phyloP scores from a whole-genome alignment of 495 filamentous ascomycete genomes.

The Podospora appendiculata region DNA sequence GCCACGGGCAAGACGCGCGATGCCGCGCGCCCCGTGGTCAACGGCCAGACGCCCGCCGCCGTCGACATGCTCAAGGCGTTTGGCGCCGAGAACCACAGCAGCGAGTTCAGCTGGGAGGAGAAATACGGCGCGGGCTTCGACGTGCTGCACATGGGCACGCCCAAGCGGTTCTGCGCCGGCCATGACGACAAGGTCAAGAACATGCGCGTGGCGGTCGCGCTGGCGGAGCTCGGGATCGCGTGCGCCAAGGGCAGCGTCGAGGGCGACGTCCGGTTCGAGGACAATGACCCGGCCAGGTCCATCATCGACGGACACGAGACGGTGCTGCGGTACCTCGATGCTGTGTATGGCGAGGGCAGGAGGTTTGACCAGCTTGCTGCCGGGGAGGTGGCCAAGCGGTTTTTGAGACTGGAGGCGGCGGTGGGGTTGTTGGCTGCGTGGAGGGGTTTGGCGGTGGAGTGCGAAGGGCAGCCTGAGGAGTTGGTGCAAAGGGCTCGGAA shows the following conservation, averaged over 20 bases:
- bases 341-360: conserved; percentile 29
- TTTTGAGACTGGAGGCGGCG: conserved; percentile 29
- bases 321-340: conserved; percentile 50
- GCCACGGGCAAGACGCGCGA: conserved; percentile 58
- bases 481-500: neutral
- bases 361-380: conserved; percentile 21
- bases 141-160: conserved; percentile 62
- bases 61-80: conserved; percentile 71
- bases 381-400: conserved; percentile 26
- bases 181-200: conserved; percentile 46
- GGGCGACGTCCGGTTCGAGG: conserved; percentile 41
- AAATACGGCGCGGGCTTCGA: conserved; percentile 80
- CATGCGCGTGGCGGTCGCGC: conserved; percentile 45
- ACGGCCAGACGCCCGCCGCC: conserved; percentile 57
- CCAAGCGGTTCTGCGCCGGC: conserved; percentile 46
- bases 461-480: neutral
- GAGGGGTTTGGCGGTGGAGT: conserved; percentile 8
- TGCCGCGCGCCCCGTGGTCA: conserved; percentile 54
- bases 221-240: conserved; percentile 52
- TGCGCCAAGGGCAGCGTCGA: conserved; percentile 43
- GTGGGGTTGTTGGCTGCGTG: conserved; percentile 30
- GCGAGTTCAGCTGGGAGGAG: conserved; percentile 68
- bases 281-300: conserved; percentile 42
- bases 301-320: conserved; percentile 37
- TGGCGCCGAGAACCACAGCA: conserved; percentile 71